A percentile compares a stretch with the other conserved stretches of the same genome.
phyloP scores from a whole-genome alignment of 352 stramenopile genomes.

The Globisporangium solare region DNA sequence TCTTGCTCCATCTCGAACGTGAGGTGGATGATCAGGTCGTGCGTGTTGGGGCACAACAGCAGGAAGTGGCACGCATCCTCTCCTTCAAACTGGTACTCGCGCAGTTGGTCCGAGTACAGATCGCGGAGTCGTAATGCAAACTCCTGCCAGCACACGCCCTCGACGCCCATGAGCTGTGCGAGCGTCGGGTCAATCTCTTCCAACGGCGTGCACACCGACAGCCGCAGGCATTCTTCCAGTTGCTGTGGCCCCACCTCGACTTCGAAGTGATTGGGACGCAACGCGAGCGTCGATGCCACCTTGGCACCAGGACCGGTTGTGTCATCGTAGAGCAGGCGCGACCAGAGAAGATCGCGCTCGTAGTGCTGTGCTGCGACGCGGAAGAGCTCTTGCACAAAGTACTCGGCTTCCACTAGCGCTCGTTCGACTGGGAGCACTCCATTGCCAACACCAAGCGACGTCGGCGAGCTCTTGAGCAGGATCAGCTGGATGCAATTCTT shows the following conservation, averaged over 20 bases:
- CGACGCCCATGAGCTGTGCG: constrained; percentile 55
- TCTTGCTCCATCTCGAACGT: constrained; percentile 52
- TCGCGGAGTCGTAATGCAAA: constrained; percentile 67
- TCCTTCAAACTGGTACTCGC: constrained; percentile 82
- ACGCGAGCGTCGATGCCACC: constrained; percentile 45
- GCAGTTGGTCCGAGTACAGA: constrained; percentile 73
- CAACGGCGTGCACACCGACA: constrained; percentile 80
- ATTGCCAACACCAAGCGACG: constrained; percentile 38
- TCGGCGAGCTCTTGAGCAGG: constrained; percentile 48
- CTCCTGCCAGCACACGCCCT: constrained; percentile 76
- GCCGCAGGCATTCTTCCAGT: constrained; percentile 74
- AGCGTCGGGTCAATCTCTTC: constrained; percentile 73
- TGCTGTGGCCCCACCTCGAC: constrained; percentile 78
- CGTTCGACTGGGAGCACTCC: constrained; percentile 51
- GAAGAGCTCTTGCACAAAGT: constrained; percentile 78
- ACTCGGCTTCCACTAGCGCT: constrained; percentile 67
- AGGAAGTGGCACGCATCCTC: constrained; percentile 73
- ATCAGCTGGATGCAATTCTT: constrained; percentile 71
- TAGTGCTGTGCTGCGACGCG: constrained; percentile 78
- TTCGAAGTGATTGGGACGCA: constrained; percentile 54
- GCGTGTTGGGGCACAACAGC: constrained; percentile 74
- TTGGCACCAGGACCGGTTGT: constrained; percentile 39
- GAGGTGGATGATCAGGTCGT: constrained; percentile 86
- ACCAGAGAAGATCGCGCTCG: constrained; percentile 83
- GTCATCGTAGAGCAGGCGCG: constrained; percentile 72